Evolutionary conservation across 108 stramenopile species (phyloP).

Genomic region (Nitzschia sp.): DNA sequence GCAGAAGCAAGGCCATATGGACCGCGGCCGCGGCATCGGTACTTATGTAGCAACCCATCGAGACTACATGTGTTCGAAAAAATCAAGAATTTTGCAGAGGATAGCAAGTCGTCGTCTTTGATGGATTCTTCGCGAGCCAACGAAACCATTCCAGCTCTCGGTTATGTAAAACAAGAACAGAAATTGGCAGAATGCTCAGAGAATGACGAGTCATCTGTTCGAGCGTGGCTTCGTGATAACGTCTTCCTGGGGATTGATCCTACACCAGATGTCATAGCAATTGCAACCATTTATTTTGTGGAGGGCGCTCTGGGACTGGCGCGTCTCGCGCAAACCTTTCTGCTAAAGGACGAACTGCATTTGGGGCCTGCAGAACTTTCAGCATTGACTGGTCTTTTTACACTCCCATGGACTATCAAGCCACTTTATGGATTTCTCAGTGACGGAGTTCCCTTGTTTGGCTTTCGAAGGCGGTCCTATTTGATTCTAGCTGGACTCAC

Average conservation of each 20-base stretch:
- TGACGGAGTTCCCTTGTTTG: slow-evolving; percentile 89
- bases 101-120: background rate
- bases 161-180: background rate
- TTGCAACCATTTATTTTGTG: slow-evolving; percentile 92
- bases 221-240: slow-evolving; percentile 15
- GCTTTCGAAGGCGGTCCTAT: slow-evolving; percentile 85
- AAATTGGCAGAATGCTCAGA: background rate
- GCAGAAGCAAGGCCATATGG: too few species aligned
- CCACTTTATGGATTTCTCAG: slow-evolving; percentile 92
- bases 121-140: background rate
- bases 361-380: slow-evolving; percentile 89
- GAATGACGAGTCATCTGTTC: background rate
- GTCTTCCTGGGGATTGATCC: slow-evolving; percentile 76
- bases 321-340: slow-evolving; percentile 90
- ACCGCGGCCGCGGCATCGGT: too few species aligned
- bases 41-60: too few species aligned
- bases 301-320: slow-evolving; percentile 95
- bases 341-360: slow-evolving; percentile 93
- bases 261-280: slow-evolving; percentile 83
- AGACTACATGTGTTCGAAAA: background rate
- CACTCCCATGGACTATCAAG: slow-evolving; percentile 92
- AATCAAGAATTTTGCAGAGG: background rate
- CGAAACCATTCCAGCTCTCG: background rate
- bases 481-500: slow-evolving; percentile 70
- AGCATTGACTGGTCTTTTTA: slow-evolving; percentile 86